Base-by-base conservation (phyloP, 1,284 basidiomycete genomes). In the Moesziomyces globuligerus region DNA sequence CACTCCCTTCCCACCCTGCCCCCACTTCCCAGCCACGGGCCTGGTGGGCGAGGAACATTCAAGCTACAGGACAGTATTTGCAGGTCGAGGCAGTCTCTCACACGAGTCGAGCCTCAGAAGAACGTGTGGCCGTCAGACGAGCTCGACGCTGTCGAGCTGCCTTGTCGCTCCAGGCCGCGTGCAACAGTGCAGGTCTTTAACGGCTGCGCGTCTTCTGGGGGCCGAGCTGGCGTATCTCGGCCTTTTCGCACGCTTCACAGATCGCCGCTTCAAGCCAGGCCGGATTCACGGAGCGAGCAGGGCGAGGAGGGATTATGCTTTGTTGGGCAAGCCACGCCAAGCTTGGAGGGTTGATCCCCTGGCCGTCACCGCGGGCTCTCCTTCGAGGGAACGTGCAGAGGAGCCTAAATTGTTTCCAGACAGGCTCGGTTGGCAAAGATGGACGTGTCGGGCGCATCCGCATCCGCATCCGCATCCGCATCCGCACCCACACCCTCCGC, bases 381-480 rank as follows among this genome's bases (percentile, higher is more conserved):
- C 36, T 18, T n/a, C 18, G 34, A 46, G 37, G 51, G 65, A 68
- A 68, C 65, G 65, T 68, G 65, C 58, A 43, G 54, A 45, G 54
- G 44, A 38, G 45, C 48, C 65, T 61, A 58, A 58, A 48, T 38
- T 37, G 18, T n/a, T n/a, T n/a, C 40, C 42, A 45, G 32, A 13
- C 34, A 55, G 34, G 21, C 51, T 7, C 25, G 37, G 54, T 54
- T 41, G 62, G 50, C 43, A 46, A 47, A 41, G 50, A 42, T 49
- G 28, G 51, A 56, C 26, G 39, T 47, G 21, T 26, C 32, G 42
- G 41, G 37, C 53, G 60, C 54, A 52, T 8, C 36, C 28, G 26
- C 48, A 44, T 45, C 53, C 36, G 47, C 54, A 20, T 43, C 44
- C 29, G 32, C 32, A 34, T 17, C 32, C 32, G 32, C 32, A 34